phyloP scores from a whole-genome alignment of 208 protist genomes.

The Acanthamoeba castellanii region DNA sequence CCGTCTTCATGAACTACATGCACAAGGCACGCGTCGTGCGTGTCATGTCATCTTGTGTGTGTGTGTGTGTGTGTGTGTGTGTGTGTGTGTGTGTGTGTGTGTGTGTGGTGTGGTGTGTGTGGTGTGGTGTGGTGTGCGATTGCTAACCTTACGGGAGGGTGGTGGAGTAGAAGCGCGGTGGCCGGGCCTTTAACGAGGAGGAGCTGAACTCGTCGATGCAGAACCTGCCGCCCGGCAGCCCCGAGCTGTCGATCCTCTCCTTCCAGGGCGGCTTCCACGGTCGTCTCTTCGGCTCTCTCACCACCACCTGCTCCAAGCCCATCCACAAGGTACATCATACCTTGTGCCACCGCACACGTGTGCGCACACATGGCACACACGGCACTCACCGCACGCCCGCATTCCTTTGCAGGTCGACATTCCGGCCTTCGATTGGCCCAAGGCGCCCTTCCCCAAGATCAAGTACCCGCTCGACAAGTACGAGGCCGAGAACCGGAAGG shows the following conservation, averaged over 20 bases:
- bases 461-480: constrained; percentile 87
- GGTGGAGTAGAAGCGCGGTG: constrained; percentile 71
- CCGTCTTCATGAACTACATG: constrained; percentile 86
- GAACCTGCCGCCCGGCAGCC: constrained; percentile 85
- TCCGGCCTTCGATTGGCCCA: constrained; percentile 89
- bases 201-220: constrained; percentile 85
- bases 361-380: background rate
- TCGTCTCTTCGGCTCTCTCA: constrained; percentile 85
- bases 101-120: too few relatives aligned
- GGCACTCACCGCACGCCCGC: too few relatives aligned
- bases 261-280: constrained; percentile 88
- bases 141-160: background rate
- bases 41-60: too few relatives aligned
- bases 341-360: background rate
- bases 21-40: constrained; percentile 41
- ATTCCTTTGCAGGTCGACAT: constrained; percentile 78
- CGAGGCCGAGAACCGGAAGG: constrained; percentile 79
- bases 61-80: too few relatives aligned
- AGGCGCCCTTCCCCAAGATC: constrained; percentile 84
- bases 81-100: too few relatives aligned
- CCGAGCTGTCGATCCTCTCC: constrained; percentile 84
- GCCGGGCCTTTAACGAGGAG: constrained; percentile 79
- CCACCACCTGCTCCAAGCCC: constrained; percentile 86
- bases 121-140: background rate
- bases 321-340: constrained; percentile 84